Percentiles rank a stretch among this genome's conserved stretches.
Conservation (phyloP, 2,329 filamentous ascomycete genomes). For the Whalleya microplaca region DNA sequence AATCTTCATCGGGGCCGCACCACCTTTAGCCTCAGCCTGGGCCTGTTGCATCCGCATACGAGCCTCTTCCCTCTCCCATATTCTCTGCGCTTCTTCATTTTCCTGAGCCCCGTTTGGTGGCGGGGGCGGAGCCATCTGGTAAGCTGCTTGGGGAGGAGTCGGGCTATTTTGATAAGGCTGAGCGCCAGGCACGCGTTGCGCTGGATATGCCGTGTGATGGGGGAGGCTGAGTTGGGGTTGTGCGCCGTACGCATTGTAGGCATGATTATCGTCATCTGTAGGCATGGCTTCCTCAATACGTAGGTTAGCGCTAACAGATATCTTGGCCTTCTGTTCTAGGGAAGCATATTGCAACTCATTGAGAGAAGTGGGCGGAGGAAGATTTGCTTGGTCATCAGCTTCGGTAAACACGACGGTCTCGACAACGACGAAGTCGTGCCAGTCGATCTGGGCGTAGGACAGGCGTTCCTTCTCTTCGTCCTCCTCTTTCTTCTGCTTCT, state of each 20-base stretch:
- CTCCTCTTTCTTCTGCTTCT: slow-evolving; percentile 88
- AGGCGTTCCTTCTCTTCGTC: slow-evolving; percentile 79
- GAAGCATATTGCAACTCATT: slow-evolving; percentile 93
- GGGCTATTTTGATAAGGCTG: slow-evolving; percentile 42
- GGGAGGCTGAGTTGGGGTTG: slow-evolving; percentile 45
- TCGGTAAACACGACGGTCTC: slow-evolving; percentile 94
- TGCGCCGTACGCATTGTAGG: slow-evolving; percentile 52
- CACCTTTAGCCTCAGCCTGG: slow-evolving; percentile 75
- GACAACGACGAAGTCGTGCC: slow-evolving; percentile 96
- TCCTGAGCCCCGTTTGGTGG: slow-evolving; percentile 49
- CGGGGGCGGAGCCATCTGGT: slow-evolving; percentile 39
- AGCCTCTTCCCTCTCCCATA: slow-evolving; percentile 65
- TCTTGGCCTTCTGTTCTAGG: slow-evolving; percentile 90
- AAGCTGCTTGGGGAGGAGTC: slow-evolving; percentile 40
- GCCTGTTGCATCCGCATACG: slow-evolving; percentile 72
- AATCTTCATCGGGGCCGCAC: slow-evolving; percentile 79
- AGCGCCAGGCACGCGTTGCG: slow-evolving; percentile 31
- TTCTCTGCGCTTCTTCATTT: slow-evolving; percentile 66
- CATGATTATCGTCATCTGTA: slow-evolving; percentile 71
- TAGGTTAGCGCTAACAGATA: slow-evolving; percentile 79
- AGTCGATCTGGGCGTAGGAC: slow-evolving; percentile 86
- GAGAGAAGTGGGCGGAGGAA: slow-evolving; percentile 86
- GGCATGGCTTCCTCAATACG: slow-evolving; percentile 97
- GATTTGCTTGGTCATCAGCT: slow-evolving; percentile 80
- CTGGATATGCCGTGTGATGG: slow-evolving; percentile 47